Base-by-base conservation (phyloP, 345 rosid species). In the Heritiera fomes region DNA sequence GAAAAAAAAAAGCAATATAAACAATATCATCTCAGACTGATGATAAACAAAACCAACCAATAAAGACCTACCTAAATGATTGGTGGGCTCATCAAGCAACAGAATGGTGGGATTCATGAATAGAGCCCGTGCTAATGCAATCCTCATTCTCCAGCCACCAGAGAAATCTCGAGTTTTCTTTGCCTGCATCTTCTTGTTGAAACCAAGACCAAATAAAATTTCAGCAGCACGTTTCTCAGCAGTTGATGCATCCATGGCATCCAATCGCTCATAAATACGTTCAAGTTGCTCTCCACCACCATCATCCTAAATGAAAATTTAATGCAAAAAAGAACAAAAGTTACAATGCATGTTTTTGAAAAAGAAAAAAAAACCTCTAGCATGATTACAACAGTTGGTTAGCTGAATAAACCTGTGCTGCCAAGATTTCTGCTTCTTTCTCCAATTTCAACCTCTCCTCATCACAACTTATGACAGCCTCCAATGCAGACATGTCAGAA, bases 141-240 rank as follows among this genome's bases (percentile, higher is more conserved):
- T 96, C 85, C 99, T 91, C 99, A 96, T 96, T 77, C 98, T 94
- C 99, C 99, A 96, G 12, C 99, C 98, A 90, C 98, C 99, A 80
- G 99, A 96, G 64, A 96, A 96, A 81, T 96, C 99, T 58, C 87
- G 84, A 0, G 99, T 89, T 78, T 96, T 94, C 94, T 92, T 91
- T 17, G 88, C 90, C 79, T 96, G 99, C 99, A 96, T 96, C 80
- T 78, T 79, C 89, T 94, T 96, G 81, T 89, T 71, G 61, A 96
- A 96, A 79, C 99, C 99, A 83, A 96, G 98, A 79, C 99, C 99
- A 87, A 72, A 90, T 73, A 96, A 85, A 71, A 96, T 96, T 79
- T 96, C 98, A 67, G 99, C 97, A 84, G 99, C 99, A 67, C 98
- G 97, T 79, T 96, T 94, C 87, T 96, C 99, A 0, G 99, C 98